A percentile compares a stretch with the other conserved stretches of the same genome.
phyloP scores from a whole-genome alignment of 2,329 filamentous ascomycete species.

The Colletotrichum sp. region DNA sequence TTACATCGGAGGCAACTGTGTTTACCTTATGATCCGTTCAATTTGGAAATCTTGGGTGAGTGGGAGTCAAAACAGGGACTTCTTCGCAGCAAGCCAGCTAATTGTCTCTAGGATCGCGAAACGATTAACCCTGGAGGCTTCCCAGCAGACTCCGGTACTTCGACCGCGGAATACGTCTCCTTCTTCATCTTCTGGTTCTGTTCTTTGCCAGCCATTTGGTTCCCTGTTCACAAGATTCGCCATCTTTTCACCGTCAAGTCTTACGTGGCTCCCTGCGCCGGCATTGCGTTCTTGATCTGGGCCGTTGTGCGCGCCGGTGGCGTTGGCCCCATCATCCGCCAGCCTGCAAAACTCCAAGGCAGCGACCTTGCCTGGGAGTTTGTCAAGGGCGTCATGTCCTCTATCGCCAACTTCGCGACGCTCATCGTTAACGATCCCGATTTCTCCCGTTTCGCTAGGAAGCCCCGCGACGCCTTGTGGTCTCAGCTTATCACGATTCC shows the following conservation, averaged over 20 bases:
- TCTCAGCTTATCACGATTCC: slow-evolving; percentile 81
- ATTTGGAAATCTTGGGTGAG: slow-evolving; percentile 77
- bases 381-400: slow-evolving; percentile 84
- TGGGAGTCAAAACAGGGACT: background rate
- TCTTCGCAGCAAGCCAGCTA: background rate
- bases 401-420: slow-evolving; percentile 90
- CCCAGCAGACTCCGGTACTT: slow-evolving; percentile 67
- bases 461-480: slow-evolving; percentile 78
- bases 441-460: slow-evolving; percentile 82
- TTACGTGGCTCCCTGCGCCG: slow-evolving; percentile 82
- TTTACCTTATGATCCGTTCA: slow-evolving; percentile 86
- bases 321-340: slow-evolving; percentile 80
- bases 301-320: slow-evolving; percentile 81
- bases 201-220: slow-evolving; percentile 85
- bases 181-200: slow-evolving; percentile 89
- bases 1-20: slow-evolving; percentile 85
- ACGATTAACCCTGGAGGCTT: slow-evolving; percentile 68
- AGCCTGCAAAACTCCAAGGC: slow-evolving; percentile 67
- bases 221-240: slow-evolving; percentile 85
- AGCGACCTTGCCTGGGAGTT: slow-evolving; percentile 80
- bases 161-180: slow-evolving; percentile 75
- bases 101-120: slow-evolving; percentile 42
- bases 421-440: slow-evolving; percentile 85
- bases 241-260: slow-evolving; percentile 93
- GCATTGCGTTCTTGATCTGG: slow-evolving; percentile 88